Evolutionary conservation across 805 yeast genomes (phyloP), one percentile per base, ranked within the genome.

Genomic region (Lipomyces japonicus): DNA sequence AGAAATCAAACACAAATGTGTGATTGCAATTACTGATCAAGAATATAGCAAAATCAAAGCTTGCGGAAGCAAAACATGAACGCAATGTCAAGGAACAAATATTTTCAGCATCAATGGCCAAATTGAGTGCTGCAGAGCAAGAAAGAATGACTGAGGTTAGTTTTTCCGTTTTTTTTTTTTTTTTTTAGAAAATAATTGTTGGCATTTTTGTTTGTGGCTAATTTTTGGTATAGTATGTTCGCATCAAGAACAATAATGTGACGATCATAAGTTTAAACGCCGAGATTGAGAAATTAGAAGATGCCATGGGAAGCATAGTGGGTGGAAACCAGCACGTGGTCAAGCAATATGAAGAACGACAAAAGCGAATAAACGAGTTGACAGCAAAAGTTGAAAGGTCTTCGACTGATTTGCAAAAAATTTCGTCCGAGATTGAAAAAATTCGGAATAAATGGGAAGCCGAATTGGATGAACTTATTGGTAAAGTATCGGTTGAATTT

Each of bases 401-500:
- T 30, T 61, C 61, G 18, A 42, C 45, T 3, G 35, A 42, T 4
- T 61, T 62, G 40, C 55, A 46, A 5, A 61, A 63, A 3, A 57
- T 73, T 16, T 72, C 71, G 26, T 52, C 60, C 0, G 50, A 72
- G 19, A 76, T 82, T 9, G 59, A 52, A 1, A 63, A 63, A 10
- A 71, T 80, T 6, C 65, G 71, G 28, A 55, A 48, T 0, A 63
- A 54, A 1, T 84, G 96, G 86, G 89, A 82, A 57, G 79, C 81
- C 1, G 74, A 76, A 54, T 68, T 91, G 23, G 72, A 76, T 3
- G 60, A 58, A 2, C 71, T 86, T 40, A 78, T 86, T 0, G 56
- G 58, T 2, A 65, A 69, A 25, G 82, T 90, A 3, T 82, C 95
- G 0, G 55, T 60, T 1, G 79, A 81, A 48, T 93, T 90, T 67